Percentiles rank a stretch among this genome's conserved stretches.
phyloP scores from a whole-genome alignment of 768 basidiomycete genomes.

The Cystobasidiopsis lactophilus region DNA sequence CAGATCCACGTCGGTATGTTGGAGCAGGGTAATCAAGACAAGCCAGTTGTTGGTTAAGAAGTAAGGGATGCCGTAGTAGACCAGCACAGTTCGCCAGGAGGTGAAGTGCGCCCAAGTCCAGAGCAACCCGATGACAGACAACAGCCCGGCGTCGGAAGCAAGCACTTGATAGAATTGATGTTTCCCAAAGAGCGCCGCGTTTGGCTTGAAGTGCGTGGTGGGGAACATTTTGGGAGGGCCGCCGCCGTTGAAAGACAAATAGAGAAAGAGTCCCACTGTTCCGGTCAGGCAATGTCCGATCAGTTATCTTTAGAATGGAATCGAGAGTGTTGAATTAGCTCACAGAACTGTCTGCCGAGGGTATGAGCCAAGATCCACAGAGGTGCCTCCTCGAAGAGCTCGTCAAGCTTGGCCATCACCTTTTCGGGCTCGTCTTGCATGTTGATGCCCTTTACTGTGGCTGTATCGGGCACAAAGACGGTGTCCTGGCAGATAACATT shows the following conservation, averaged over 20 bases:
- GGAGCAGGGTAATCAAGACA: constrained; percentile 40
- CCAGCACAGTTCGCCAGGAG: constrained; percentile 51
- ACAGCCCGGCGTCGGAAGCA: constrained; percentile 62
- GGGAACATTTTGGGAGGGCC: background rate
- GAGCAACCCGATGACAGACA: constrained; percentile 45
- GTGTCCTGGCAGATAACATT: constrained; percentile 87
- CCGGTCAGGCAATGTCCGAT: background rate
- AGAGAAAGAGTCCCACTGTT: background rate
- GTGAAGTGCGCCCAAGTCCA: constrained; percentile 31
- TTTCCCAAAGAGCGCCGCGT: constrained; percentile 53
- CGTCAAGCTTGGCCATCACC: constrained; percentile 30
- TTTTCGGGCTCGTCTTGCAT: background rate
- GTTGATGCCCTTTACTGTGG: constrained; percentile 39
- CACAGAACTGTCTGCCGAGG: constrained; percentile 38
- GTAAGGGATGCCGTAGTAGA: constrained; percentile 68
- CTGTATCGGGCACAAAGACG: constrained; percentile 82
- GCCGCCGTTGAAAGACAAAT: background rate
- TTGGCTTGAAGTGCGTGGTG: constrained; percentile 48
- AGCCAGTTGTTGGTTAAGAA: constrained; percentile 29
- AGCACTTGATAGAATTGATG: constrained; percentile 56
- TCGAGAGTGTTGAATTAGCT: constrained; percentile 56
- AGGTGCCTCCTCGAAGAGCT: constrained; percentile 80
- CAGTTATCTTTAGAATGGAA: constrained; percentile 57
- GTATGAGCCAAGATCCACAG: constrained; percentile 29
- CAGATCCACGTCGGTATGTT: constrained; percentile 87